A percentile compares a stretch with the other conserved stretches of the same genome.
Evolutionary conservation across 495 filamentous ascomycete genomes (phyloP).

Genomic region (Talaromyces borbonicus): DNA sequence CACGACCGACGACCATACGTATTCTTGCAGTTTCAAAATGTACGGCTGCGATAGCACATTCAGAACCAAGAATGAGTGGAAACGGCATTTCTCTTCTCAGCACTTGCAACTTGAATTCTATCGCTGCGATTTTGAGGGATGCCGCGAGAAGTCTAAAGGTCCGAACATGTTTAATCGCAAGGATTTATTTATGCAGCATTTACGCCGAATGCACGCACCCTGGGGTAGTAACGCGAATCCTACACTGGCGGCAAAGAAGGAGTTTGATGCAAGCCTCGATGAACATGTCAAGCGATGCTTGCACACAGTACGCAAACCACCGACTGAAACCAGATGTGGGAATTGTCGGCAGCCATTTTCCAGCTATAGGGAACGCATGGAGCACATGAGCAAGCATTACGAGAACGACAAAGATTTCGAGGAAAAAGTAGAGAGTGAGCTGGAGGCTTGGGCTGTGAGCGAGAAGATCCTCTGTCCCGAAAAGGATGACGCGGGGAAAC

Average conservation of each 20-base stretch:
- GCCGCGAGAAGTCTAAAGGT: constrained; percentile 26
- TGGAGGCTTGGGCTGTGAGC: constrained; percentile 43
- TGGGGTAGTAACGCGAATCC: constrained; percentile 26
- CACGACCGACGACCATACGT: constrained; percentile 47
- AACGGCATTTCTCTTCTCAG: constrained; percentile 75
- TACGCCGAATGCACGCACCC: constrained; percentile 82
- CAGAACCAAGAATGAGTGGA: constrained; percentile 94
- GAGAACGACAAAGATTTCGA: constrained; percentile 39
- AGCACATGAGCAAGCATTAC: constrained; percentile 80
- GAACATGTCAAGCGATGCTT: constrained; percentile 49
- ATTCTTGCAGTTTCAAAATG: constrained; percentile 68
- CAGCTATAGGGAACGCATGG: constrained; percentile 82
- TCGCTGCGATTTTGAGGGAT: constrained; percentile 62
- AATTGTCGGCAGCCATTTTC: constrained; percentile 55
- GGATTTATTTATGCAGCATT: constrained; percentile 86
- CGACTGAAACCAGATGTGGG: constrained; percentile 53
- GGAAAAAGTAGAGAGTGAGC: constrained; percentile 32
- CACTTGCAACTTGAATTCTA: constrained; percentile 74
- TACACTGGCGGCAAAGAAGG: constrained; percentile 24
- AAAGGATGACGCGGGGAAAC: not conserved
- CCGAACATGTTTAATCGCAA: constrained; percentile 81
- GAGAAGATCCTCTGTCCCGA: constrained; percentile 31
- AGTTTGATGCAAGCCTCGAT: constrained; percentile 36
- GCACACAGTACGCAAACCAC: constrained; percentile 48
- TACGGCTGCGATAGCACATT: constrained; percentile 84